Conservation (phyloP, 495 filamentous ascomycete species). For the Penicillium macrosclerotiorum region DNA sequence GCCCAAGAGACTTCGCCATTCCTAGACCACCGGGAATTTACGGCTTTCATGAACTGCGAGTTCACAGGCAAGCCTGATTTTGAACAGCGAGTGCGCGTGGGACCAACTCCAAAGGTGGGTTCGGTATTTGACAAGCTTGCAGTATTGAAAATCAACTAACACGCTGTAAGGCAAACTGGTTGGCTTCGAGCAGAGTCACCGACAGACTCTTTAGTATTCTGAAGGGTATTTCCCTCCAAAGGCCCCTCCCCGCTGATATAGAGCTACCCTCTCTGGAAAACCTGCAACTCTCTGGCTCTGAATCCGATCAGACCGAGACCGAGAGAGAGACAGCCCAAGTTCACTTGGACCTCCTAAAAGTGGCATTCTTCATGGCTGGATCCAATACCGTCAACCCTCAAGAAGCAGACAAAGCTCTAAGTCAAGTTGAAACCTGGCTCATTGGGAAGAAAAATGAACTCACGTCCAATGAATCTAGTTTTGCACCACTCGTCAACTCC, state of each 20-base stretch:
- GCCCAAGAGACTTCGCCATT: conserved; percentile 29
- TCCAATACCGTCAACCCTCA: conserved; percentile 32
- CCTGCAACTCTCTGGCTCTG: conserved; percentile 18
- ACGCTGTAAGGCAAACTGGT: conserved; percentile 35
- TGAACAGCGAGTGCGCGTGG: conserved; percentile 40
- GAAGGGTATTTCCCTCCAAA: conserved; percentile 33
- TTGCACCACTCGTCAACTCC: conserved; percentile 22
- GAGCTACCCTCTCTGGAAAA: conserved; percentile 31
- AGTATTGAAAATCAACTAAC: neutral
- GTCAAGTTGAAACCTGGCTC: conserved; percentile 36
- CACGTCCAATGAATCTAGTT: conserved; percentile 14
- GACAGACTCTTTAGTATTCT: conserved; percentile 37
- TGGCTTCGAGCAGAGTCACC: conserved; percentile 34
- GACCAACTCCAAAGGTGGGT: conserved; percentile 41
- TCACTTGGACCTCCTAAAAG: conserved; percentile 32
- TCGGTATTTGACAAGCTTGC: neutral
- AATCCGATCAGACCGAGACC: conserved; percentile 31
- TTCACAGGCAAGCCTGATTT: conserved; percentile 34
- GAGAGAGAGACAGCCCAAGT: conserved; percentile 34
- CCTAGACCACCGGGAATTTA: conserved; percentile 34
- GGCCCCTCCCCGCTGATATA: conserved; percentile 25
- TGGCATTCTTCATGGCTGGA: conserved; percentile 36
- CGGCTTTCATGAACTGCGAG: conserved; percentile 49
- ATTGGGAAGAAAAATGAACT: conserved; percentile 26
- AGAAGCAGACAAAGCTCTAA: conserved; percentile 32